These are phyloP conservation scores for Bacterosira constricta DNA, from an alignment of 108 stramenopile species.

Conservation along the genomic window DNA sequence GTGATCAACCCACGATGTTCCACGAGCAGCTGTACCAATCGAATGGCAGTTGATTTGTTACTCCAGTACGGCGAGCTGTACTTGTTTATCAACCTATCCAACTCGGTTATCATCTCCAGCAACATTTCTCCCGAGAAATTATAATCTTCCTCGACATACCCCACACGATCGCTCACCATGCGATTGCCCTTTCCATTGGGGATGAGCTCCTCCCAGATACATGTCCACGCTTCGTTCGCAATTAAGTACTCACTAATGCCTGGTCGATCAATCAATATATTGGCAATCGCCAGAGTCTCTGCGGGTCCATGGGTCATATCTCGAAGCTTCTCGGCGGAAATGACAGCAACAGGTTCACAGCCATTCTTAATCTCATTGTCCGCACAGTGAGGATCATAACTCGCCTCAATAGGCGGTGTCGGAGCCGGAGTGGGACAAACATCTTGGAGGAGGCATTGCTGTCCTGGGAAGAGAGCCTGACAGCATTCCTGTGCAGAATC, in stretches of 20 bases:
- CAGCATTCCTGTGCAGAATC: slow-evolving; percentile 34
- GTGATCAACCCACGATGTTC: slow-evolving; percentile 20
- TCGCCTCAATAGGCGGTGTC: too few relatives aligned
- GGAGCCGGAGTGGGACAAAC: slow-evolving; percentile 20
- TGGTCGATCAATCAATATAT: neutral
- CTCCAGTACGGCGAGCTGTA: slow-evolving; percentile 27
- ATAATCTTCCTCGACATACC: neutral
- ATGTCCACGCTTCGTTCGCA: slow-evolving; percentile 3
- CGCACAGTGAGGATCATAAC: slow-evolving; percentile 43
- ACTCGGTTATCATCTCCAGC: slow-evolving; percentile 28
- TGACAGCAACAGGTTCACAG: slow-evolving; percentile 42
- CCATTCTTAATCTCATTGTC: slow-evolving; percentile 17
- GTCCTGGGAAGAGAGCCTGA: slow-evolving; percentile 26
- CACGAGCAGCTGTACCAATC: slow-evolving; percentile 25
- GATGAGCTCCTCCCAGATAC: slow-evolving; percentile 18
- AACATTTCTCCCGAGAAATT: slow-evolving; percentile 26
- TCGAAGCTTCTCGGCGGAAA: slow-evolving; percentile 33
- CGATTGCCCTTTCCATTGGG: neutral
- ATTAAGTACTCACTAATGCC: neutral
- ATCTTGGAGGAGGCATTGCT: too few relatives aligned
- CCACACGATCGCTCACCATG: neutral
- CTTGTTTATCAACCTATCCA: slow-evolving; percentile 31
- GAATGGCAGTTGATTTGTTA: slow-evolving; percentile 19
- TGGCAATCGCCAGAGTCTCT: slow-evolving; percentile 2
- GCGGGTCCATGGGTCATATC: slow-evolving; percentile 8